These are phyloP conservation scores for Lignosus rhinocerotis DNA, from an alignment of 1,284 basidiomycete genomes.

Conservation along the genomic window DNA sequence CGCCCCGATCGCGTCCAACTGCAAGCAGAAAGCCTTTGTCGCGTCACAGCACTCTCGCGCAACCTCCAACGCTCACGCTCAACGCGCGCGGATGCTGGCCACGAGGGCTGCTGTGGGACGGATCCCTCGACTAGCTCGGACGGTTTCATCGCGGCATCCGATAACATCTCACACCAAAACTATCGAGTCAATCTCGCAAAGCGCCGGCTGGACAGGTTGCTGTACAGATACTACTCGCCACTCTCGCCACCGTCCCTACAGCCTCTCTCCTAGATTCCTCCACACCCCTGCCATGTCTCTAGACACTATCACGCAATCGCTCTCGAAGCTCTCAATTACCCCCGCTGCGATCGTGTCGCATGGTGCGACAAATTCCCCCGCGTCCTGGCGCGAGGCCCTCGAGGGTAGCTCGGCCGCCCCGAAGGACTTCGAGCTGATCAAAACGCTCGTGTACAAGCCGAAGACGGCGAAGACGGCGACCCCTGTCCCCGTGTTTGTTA, in stretches of 20 bases:
- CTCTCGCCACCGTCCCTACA: background rate
- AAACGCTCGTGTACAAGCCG: constrained; percentile 88
- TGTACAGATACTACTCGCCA: background rate
- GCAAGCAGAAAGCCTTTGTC: constrained; percentile 4
- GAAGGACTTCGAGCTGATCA: constrained; percentile 67
- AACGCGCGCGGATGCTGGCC: constrained; percentile 24
- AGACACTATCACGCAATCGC: constrained; percentile 36
- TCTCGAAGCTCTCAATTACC: constrained; percentile 54
- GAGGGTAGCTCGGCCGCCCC: constrained; percentile 50
- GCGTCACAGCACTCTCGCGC: constrained; percentile 13
- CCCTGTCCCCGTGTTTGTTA: constrained; percentile 83
- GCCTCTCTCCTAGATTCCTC: background rate
- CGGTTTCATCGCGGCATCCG: constrained; percentile 30
- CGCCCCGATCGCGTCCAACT: constrained; percentile 23
- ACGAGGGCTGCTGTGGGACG: constrained; percentile 18
- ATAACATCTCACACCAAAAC: constrained; percentile 33
- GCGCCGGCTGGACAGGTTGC: constrained; percentile 16
- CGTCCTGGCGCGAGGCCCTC: constrained; percentile 68
- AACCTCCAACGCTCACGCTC: background rate
- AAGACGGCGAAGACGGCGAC: constrained; percentile 88
- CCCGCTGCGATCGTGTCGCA: constrained; percentile 56
- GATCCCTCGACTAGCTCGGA: constrained; percentile 19
- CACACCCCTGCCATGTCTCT: constrained; percentile 33
- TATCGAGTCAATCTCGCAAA: constrained; percentile 35
- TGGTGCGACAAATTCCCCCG: constrained; percentile 57